These are phyloP conservation scores for Prototheca cutis DNA, from an alignment of 163 green algal species.

Conservation along the genomic window DNA sequence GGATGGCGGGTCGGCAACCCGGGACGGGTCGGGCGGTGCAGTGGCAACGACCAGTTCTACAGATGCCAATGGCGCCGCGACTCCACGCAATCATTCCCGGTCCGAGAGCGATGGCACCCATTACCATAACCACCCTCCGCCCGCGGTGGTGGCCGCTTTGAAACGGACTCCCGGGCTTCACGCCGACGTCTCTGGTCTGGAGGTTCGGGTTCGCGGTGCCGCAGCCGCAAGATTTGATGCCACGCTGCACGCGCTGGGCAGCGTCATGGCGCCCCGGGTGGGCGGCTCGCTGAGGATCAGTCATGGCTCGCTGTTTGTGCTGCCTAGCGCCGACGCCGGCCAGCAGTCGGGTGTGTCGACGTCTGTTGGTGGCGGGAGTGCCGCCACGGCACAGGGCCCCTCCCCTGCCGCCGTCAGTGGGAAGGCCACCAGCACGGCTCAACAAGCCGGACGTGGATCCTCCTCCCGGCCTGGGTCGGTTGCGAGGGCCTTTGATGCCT, in stretches of 20 bases:
- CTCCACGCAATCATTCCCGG: no score
- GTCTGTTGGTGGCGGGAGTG: no score
- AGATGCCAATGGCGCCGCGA: no score
- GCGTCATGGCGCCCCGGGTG: constrained; percentile 36
- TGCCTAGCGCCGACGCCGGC: no score
- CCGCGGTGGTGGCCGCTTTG: no score
- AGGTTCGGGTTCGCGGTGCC: constrained; percentile 54
- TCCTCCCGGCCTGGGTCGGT: constrained; percentile 1
- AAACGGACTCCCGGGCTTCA: constrained; percentile 7
- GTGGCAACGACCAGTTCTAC: no score
- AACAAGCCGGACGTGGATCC: background rate
- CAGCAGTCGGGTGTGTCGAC: no score
- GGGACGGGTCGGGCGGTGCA: no score
- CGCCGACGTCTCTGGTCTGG: constrained; percentile 37
- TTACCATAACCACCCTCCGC: no score
- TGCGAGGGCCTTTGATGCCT: constrained; percentile 16
- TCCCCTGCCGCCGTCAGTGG: constrained; percentile 3
- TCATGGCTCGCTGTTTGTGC: constrained; percentile 47
- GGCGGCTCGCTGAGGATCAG: constrained; percentile 52
- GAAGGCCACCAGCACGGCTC: background rate
- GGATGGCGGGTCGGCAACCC: no score
- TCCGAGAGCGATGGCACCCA: no score
- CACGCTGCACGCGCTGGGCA: constrained; percentile 28
- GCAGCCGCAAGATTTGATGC: constrained; percentile 58
- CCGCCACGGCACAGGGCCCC: background rate